Evolutionary conservation across 768 basidiomycete species (phyloP).

Genomic region (Lactarius indigo): DNA sequence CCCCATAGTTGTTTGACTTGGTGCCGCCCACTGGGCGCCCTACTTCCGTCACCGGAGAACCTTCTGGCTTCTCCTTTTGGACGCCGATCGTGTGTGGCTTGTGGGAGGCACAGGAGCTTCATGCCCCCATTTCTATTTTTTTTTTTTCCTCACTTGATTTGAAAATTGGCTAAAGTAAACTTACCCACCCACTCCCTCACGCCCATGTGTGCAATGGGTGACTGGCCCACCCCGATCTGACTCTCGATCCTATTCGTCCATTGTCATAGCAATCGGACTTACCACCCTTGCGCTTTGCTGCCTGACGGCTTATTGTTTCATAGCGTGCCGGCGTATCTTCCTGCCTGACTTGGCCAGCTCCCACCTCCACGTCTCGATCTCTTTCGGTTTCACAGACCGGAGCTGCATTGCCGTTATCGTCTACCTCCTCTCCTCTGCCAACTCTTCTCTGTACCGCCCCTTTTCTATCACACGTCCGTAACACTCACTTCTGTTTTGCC

Average conservation of each 20-base stretch:
- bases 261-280: conserved; percentile 10
- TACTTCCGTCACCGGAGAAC: conserved; percentile 3
- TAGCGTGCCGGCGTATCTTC: conserved; percentile 6
- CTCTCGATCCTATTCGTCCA: conserved; percentile 7
- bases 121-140: conserved; percentile 1
- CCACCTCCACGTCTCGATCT: background rate
- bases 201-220: background rate
- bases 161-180: conserved; percentile 6
- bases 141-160: conserved; percentile 8
- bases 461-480: background rate
- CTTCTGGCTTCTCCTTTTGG: conserved; percentile 7
- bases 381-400: conserved; percentile 5
- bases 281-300: background rate
- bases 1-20: conserved; percentile 4
- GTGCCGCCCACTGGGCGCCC: conserved; percentile 8
- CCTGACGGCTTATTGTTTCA: background rate
- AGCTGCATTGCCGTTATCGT: conserved; percentile 4
- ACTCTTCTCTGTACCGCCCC: background rate
- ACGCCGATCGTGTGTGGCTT: conserved; percentile 11
- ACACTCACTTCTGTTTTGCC: conserved; percentile 1
- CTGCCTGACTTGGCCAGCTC: conserved; percentile 8
- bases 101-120: conserved; percentile 6
- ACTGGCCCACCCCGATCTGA: background rate
- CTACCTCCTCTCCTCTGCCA: background rate
- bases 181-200: background rate